Evolutionary conservation across 768 basidiomycete species (phyloP).

Genomic region (Thelephora aurantiotincta): DNA sequence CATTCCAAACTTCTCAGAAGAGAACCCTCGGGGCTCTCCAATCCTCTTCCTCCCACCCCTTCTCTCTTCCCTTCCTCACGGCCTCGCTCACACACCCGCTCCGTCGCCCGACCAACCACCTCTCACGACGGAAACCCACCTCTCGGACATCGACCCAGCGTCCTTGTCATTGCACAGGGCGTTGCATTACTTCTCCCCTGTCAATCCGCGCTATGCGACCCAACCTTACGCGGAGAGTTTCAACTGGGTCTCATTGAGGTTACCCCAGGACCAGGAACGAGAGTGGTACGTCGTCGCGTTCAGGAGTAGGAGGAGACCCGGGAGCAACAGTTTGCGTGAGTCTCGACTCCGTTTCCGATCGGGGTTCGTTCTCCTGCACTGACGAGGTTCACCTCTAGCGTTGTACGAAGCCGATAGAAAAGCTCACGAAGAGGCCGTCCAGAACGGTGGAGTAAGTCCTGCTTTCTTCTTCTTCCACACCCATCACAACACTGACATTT

Average conservation of each 20-base stretch:
- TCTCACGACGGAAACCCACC: slow-evolving; percentile 51
- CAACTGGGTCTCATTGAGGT: slow-evolving; percentile 67
- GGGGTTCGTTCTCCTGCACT: background rate
- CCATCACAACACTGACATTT: background rate
- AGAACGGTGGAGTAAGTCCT: slow-evolving; percentile 62
- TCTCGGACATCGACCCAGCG: slow-evolving; percentile 77
- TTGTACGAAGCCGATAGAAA: slow-evolving; percentile 77
- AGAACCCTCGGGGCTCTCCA: slow-evolving; percentile 24
- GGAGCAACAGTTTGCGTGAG: slow-evolving; percentile 55
- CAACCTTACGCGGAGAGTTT: slow-evolving; percentile 64
- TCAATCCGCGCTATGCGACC: slow-evolving; percentile 43
- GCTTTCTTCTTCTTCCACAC: background rate
- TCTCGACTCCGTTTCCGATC: slow-evolving; percentile 3
- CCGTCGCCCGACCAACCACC: slow-evolving; percentile 16
- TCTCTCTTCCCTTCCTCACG: slow-evolving; percentile 56
- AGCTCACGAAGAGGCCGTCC: slow-evolving; percentile 89
- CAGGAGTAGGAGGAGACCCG: slow-evolving; percentile 58
- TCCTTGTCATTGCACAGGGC: slow-evolving; percentile 80
- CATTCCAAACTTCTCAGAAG: slow-evolving; percentile 35
- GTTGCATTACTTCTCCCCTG: slow-evolving; percentile 60
- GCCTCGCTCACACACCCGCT: slow-evolving; percentile 14
- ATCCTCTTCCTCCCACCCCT: slow-evolving; percentile 78
- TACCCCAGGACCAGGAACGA: slow-evolving; percentile 59
- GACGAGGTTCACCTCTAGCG: slow-evolving; percentile 22
- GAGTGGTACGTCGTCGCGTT: slow-evolving; percentile 94